A percentile compares a stretch with the other conserved stretches of the same genome.
Conservation (phyloP, 805 yeast genomes). For the Wickerhamiella dianesei region DNA sequence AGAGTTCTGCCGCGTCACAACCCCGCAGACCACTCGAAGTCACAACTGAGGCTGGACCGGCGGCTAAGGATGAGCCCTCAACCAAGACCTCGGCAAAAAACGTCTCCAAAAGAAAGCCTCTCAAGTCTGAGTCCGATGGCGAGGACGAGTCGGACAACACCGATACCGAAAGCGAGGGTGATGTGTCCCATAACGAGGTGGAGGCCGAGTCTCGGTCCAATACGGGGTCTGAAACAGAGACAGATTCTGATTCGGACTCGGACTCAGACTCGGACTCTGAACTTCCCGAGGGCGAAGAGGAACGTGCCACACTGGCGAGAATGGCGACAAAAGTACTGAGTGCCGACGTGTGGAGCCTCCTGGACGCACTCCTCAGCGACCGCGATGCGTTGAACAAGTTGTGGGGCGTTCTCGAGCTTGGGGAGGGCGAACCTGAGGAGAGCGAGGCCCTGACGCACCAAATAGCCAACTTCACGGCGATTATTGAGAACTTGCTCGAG, state of each 20-base stretch:
- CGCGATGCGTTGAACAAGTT: conserved; percentile 48
- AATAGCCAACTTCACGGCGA: conserved; percentile 82
- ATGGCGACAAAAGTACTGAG: conserved; percentile 80
- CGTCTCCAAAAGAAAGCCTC: background rate
- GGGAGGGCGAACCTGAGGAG: conserved; percentile 24
- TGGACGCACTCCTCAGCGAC: conserved; percentile 77
- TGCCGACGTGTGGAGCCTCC: conserved; percentile 87
- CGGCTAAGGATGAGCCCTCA: background rate
- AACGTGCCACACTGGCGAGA: conserved; percentile 31
- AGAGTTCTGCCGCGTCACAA: background rate
- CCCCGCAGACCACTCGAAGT: background rate
- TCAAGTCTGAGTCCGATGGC: background rate
- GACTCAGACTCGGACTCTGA: background rate
- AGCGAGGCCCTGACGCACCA: conserved; percentile 58
- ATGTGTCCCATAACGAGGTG: background rate
- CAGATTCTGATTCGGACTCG: conserved; percentile 7
- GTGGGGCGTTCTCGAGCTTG: conserved; percentile 61
- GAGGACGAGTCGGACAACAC: background rate
- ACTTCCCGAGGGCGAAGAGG: conserved; percentile 17
- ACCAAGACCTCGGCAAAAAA: background rate
- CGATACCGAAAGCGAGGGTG: background rate
- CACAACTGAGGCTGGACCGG: conserved; percentile 15
- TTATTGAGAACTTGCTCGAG: conserved; percentile 78
- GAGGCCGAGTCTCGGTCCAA: too few species aligned
- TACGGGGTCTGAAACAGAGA: too few species aligned